Evolutionary conservation across 1,139 yeast genomes (phyloP).

Genomic region (Eremothecium coryli): DNA sequence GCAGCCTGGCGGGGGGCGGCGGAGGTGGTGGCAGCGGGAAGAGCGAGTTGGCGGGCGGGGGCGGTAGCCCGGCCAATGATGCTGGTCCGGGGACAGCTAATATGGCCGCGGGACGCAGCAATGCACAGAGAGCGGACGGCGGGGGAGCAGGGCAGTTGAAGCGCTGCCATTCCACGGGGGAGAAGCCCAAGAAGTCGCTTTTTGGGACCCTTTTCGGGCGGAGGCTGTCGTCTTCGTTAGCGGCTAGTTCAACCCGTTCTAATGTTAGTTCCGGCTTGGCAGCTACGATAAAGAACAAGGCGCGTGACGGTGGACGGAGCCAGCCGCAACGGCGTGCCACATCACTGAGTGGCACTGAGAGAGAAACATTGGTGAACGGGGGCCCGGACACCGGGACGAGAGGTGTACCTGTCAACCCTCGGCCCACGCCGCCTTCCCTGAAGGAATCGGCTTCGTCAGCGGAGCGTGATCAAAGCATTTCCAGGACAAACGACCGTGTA

Average conservation of each 20-base stretch:
- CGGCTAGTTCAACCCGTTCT: neutral
- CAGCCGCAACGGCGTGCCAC: neutral
- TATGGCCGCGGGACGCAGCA: too few species aligned
- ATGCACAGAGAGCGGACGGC: neutral
- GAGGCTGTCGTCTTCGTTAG: slow-evolving; percentile 3
- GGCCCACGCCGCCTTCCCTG: too few species aligned
- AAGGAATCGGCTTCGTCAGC: too few species aligned
- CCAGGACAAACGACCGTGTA: too few species aligned
- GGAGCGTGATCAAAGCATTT: too few species aligned
- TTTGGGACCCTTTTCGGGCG: slow-evolving; percentile 15
- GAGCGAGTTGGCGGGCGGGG: neutral
- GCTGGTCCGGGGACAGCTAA: too few species aligned
- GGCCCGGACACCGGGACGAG: too few species aligned
- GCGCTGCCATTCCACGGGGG: slow-evolving; percentile 12
- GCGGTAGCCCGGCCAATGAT: slow-evolving; percentile 1
- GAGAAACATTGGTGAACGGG: too few species aligned
- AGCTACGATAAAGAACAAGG: slow-evolving; percentile 9
- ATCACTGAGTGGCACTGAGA: too few species aligned
- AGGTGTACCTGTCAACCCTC: too few species aligned
- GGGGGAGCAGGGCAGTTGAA: slow-evolving; percentile 5
- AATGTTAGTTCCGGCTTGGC: slow-evolving; percentile 1
- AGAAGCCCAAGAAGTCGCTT: slow-evolving; percentile 17
- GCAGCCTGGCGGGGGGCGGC: slow-evolving; percentile 1
- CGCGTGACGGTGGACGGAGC: neutral
- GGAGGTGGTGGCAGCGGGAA: slow-evolving; percentile 2